phyloP scores from a whole-genome alignment of 805 yeast genomes.

The Aciculoconidium aculeatum region DNA sequence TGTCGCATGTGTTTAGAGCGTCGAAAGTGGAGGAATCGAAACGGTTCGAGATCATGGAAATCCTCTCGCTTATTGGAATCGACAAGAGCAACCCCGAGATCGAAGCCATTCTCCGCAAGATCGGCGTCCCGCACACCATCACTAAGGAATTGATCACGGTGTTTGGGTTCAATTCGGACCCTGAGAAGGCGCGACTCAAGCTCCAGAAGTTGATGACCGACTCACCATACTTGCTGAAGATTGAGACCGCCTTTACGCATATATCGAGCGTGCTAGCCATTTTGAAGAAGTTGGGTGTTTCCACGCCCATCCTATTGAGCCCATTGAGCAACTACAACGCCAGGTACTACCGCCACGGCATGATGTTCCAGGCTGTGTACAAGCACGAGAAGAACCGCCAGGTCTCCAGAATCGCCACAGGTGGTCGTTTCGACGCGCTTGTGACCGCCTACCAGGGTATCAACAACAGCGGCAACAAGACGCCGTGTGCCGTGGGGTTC shows the following conservation, averaged over 20 bases:
- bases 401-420: conserved; percentile 65
- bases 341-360: conserved; percentile 69
- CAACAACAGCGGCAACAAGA: conserved; percentile 54
- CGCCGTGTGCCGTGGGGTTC: conserved; percentile 72
- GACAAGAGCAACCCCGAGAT: conserved; percentile 61
- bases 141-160: conserved; percentile 68
- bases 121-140: conserved; percentile 75
- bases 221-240: conserved; percentile 53
- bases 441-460: conserved; percentile 57
- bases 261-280: conserved; percentile 53
- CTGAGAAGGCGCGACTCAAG: conserved; percentile 57
- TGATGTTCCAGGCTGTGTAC: conserved; percentile 83
- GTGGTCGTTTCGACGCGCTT: conserved; percentile 86
- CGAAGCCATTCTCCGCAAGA: conserved; percentile 39
- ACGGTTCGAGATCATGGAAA: conserved; percentile 57
- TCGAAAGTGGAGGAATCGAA: conserved; percentile 62
- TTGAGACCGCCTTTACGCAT: conserved; percentile 60
- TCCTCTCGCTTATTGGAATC: conserved; percentile 72
- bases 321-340: conserved; percentile 84
- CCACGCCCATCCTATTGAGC: conserved; percentile 52
- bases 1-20: conserved; percentile 67
- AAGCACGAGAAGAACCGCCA: conserved; percentile 49
- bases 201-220: conserved; percentile 69
- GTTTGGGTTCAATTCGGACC: conserved; percentile 71
- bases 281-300: conserved; percentile 54